phyloP scores from a whole-genome alignment of 139 green algal species.

The Tetraselmis chui region DNA sequence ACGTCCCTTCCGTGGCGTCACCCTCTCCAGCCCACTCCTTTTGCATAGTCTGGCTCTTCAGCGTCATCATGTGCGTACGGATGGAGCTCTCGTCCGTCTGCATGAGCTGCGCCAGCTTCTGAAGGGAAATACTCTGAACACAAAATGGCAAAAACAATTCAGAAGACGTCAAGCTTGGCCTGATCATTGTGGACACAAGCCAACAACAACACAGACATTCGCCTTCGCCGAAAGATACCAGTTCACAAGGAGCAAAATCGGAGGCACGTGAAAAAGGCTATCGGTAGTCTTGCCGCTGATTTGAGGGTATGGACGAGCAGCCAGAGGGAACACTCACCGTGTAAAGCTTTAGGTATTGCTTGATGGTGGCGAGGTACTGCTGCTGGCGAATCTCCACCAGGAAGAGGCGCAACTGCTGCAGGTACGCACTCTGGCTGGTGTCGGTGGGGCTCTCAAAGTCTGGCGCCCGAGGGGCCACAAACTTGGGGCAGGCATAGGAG shows the following conservation, averaged over 20 bases:
- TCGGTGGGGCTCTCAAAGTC: conserved; percentile 62
- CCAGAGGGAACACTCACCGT: conserved; percentile 2
- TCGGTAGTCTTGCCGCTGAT: no score
- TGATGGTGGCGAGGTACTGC: conserved; percentile 55
- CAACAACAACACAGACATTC: background rate
- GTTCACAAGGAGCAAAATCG: no score
- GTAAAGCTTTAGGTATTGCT: conserved; percentile 92
- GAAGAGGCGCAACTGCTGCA: conserved; percentile 83
- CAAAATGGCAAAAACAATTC: background rate
- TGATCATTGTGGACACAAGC: background rate
- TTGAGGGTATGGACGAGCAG: background rate
- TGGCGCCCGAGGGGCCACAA: conserved; percentile 69
- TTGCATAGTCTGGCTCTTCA: conserved; percentile 38
- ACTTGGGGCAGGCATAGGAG: conserved; percentile 93
- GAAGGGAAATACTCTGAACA: conserved; percentile 60
- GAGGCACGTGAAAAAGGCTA: no score
- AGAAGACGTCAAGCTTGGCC: background rate
- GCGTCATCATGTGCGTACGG: conserved; percentile 55
- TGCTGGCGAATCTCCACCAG: conserved; percentile 66
- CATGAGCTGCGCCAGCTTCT: conserved; percentile 83
- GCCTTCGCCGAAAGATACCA: no score
- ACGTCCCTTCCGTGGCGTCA: conserved; percentile 29
- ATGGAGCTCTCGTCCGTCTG: conserved; percentile 66
- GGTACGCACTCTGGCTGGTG: conserved; percentile 84
- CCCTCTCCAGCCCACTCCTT: conserved; percentile 38